phyloP scores from a whole-genome alignment of 2,329 filamentous ascomycete species.

The Paraphaeosphaeria minitans region DNA sequence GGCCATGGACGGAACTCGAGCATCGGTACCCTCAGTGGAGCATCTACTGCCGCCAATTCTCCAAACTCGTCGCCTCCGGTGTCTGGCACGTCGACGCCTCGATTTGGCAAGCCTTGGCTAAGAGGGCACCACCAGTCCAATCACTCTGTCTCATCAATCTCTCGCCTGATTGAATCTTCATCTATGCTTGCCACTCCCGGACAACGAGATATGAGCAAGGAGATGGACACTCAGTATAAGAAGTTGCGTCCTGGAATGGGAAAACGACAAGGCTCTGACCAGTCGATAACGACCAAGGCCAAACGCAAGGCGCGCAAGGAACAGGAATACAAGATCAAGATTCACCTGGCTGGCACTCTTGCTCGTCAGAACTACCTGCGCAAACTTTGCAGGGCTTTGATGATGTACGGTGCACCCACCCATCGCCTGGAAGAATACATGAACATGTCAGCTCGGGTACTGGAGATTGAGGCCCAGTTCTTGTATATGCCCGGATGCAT shows the following conservation, averaged over 20 bases:
- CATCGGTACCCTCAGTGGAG: conserved; percentile 36
- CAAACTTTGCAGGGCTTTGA: conserved; percentile 82
- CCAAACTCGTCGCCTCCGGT: conserved; percentile 47
- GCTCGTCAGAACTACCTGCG: conserved; percentile 82
- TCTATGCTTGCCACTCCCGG: conserved; percentile 50
- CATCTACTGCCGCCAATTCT: conserved; percentile 44
- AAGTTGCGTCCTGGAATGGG: conserved; percentile 44
- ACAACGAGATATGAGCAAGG: conserved; percentile 49
- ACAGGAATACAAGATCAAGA: conserved; percentile 63
- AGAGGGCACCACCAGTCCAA: conserved; percentile 31
- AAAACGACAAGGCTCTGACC: conserved; percentile 44
- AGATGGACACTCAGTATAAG: conserved; percentile 49
- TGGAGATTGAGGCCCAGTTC: conserved; percentile 88
- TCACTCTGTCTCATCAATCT: conserved; percentile 50
- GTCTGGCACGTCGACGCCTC: conserved; percentile 51
- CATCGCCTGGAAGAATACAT: conserved; percentile 92
- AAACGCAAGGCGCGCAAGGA: conserved; percentile 46
- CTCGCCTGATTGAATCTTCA: conserved; percentile 52
- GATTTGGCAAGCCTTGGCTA: conserved; percentile 45
- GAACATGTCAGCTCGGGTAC: conserved; percentile 84
- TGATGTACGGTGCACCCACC: conserved; percentile 89
- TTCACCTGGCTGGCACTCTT: conserved; percentile 71
- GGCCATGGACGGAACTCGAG: conserved; percentile 34
- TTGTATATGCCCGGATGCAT: conserved; percentile 90
- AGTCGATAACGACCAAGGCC: conserved; percentile 40